A percentile compares a stretch with the other conserved stretches of the same genome.
phyloP scores from a whole-genome alignment of 768 basidiomycete genomes.

The Boletus reticuloceps region DNA sequence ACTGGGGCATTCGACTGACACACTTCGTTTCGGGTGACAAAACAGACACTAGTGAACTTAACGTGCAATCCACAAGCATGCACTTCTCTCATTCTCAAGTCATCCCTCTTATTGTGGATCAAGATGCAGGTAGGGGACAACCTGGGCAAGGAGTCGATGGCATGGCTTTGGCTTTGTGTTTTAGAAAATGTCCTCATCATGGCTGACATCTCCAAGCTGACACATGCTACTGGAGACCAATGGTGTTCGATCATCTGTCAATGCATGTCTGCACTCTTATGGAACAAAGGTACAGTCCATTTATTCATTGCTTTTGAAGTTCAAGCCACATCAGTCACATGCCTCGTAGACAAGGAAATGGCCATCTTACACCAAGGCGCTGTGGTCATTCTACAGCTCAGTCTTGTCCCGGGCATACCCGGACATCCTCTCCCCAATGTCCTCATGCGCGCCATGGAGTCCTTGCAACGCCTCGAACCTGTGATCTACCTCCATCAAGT shows the following conservation, averaged over 20 bases:
- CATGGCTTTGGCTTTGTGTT: constrained; percentile 70
- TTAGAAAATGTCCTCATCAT: constrained; percentile 60
- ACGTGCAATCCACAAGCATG: constrained; percentile 69
- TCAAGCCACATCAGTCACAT: background rate
- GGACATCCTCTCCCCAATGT: too few relatives aligned
- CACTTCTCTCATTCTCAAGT: constrained; percentile 67
- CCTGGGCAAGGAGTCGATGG: constrained; percentile 41
- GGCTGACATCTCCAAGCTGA: constrained; percentile 49
- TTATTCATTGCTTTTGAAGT: background rate
- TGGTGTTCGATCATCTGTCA: constrained; percentile 57
- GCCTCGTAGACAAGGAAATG: constrained; percentile 17
- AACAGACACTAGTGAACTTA: constrained; percentile 70
- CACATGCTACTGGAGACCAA: constrained; percentile 51
- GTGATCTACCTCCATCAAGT: too few relatives aligned
- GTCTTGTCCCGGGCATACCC: too few relatives aligned
- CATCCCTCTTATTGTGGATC: constrained; percentile 77
- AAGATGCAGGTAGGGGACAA: constrained; percentile 56
- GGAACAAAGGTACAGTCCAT: constrained; percentile 8
- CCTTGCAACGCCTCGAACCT: too few relatives aligned
- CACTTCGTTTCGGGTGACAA: background rate
- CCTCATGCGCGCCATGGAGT: too few relatives aligned
- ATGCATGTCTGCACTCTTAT: constrained; percentile 38
- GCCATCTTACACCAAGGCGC: too few relatives aligned
- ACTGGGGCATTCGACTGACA: background rate
- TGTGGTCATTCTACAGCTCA: too few relatives aligned